phyloP scores from a whole-genome alignment of 2,329 filamentous ascomycete genomes.

The Cladophialophora carrionii region DNA sequence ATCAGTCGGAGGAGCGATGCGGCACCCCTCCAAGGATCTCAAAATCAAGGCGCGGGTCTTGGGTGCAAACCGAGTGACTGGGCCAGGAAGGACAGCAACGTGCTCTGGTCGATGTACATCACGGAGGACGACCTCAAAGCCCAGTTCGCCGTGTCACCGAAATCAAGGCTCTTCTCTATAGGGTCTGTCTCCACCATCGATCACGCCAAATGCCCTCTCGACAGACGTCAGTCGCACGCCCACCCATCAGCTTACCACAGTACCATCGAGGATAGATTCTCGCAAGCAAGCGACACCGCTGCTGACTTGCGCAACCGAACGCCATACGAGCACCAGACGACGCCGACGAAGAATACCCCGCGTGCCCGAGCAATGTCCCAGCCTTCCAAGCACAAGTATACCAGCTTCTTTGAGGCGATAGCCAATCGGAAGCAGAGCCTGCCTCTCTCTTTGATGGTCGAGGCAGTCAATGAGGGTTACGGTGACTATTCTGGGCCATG shows the following conservation, averaged over 20 bases:
- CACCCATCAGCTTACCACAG: constrained; percentile 11
- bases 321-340: constrained; percentile 11
- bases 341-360: constrained; percentile 18
- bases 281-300: background rate
- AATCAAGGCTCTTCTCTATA: constrained; percentile 31
- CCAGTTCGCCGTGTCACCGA: constrained; percentile 26
- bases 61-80: constrained; percentile 24
- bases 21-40: background rate
- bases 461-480: background rate
- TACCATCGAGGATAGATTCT: constrained; percentile 4
- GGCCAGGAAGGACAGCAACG: constrained; percentile 27
- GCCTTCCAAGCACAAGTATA: constrained; percentile 10
- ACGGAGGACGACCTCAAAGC: constrained; percentile 29
- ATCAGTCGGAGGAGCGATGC: background rate
- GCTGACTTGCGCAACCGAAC: constrained; percentile 15
- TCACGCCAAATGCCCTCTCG: constrained; percentile 25
- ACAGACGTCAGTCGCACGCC: constrained; percentile 14
- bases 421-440: constrained; percentile 21
- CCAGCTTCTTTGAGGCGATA: constrained; percentile 7
- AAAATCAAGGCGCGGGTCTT: background rate
- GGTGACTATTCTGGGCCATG: constrained; percentile 2
- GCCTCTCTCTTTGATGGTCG: constrained; percentile 10
- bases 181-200: constrained; percentile 27
- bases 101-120: constrained; percentile 30
- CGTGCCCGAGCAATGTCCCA: constrained; percentile 18